These are phyloP conservation scores for Sugiyamaella neomexicana DNA, from an alignment of 1,139 yeast species.

Conservation along the genomic window DNA sequence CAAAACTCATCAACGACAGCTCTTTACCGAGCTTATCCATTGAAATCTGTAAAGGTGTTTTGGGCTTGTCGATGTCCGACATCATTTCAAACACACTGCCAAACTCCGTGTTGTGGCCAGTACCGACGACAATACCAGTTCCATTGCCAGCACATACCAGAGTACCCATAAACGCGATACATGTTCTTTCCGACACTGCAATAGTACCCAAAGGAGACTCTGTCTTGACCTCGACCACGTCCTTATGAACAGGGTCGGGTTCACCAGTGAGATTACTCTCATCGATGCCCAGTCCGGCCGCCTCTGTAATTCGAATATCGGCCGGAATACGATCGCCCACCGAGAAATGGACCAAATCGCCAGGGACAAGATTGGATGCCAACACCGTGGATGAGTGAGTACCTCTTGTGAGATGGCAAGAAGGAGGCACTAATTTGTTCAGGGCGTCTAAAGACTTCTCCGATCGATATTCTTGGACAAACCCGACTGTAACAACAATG, in stretches of 20 bases:
- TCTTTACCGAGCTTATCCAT: slow-evolving; percentile 96
- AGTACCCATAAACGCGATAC: slow-evolving; percentile 94
- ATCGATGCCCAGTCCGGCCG: slow-evolving; percentile 78
- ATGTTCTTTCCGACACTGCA: slow-evolving; percentile 64
- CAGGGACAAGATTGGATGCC: slow-evolving; percentile 88
- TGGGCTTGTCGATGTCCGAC: slow-evolving; percentile 90
- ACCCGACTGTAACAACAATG: slow-evolving; percentile 92
- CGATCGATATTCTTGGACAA: slow-evolving; percentile 92
- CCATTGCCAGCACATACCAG: slow-evolving; percentile 94
- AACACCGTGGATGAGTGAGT: slow-evolving; percentile 65
- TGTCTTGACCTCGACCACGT: slow-evolving; percentile 43
- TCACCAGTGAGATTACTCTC: slow-evolving; percentile 96
- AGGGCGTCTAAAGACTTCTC: slow-evolving; percentile 92
- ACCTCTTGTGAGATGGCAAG: slow-evolving; percentile 82
- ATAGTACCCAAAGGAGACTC: slow-evolving; percentile 39
- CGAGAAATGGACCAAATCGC: slow-evolving; percentile 82
- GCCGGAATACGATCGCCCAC: slow-evolving; percentile 97
- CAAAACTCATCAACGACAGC: slow-evolving; percentile 76
- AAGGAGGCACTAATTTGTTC: slow-evolving; percentile 89
- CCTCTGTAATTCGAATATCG: slow-evolving; percentile 74
- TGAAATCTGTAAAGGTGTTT: slow-evolving; percentile 89
- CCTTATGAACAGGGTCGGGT: slow-evolving; percentile 76
- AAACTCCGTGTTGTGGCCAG: slow-evolving; percentile 83
- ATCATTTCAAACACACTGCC: slow-evolving; percentile 91
- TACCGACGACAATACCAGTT: slow-evolving; percentile 86